Conservation (phyloP, 2,329 filamentous ascomycete species). For the Chrysosporium queenslandicum region DNA sequence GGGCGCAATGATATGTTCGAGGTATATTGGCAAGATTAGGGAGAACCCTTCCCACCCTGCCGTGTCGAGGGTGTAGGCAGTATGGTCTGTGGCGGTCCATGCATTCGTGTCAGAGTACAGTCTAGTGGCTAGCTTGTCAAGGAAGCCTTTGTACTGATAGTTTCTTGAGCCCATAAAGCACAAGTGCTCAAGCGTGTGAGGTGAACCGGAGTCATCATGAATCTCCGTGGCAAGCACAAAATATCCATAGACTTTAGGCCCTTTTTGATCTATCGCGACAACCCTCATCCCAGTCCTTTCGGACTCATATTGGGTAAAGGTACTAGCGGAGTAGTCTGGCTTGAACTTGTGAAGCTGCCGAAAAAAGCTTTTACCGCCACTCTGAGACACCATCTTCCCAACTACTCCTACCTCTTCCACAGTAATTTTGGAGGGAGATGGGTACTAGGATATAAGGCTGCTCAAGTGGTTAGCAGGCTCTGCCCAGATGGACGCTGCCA, state of each 20-base stretch:
- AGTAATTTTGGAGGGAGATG: no score
- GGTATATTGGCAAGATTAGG: conserved; percentile 84
- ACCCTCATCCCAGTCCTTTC: conserved; percentile 89
- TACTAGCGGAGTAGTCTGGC: conserved; percentile 78
- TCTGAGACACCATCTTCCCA: background rate
- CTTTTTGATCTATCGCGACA: conserved; percentile 80
- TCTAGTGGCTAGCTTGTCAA: conserved; percentile 86
- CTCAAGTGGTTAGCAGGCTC: background rate
- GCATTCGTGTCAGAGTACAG: conserved; percentile 93
- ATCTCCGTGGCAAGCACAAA: conserved; percentile 96
- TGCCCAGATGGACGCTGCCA: background rate
- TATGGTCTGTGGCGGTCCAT: conserved; percentile 94
- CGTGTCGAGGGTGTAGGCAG: conserved; percentile 87
- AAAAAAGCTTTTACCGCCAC: conserved; percentile 43
- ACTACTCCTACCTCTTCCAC: background rate
- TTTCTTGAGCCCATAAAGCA: conserved; percentile 86
- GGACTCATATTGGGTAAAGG: conserved; percentile 92
- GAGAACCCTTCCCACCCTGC: conserved; percentile 96
- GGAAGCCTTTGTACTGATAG: conserved; percentile 87
- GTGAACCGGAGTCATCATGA: conserved; percentile 89
- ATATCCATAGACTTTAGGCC: conserved; percentile 90
- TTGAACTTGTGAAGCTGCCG: conserved; percentile 76
- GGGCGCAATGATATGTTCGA: conserved; percentile 86
- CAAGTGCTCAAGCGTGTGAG: conserved; percentile 73
- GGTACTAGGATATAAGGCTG: no score